Evolutionary conservation across 2,329 filamentous ascomycete species (phyloP).

Genomic region (Ceratocystis cubensis): DNA sequence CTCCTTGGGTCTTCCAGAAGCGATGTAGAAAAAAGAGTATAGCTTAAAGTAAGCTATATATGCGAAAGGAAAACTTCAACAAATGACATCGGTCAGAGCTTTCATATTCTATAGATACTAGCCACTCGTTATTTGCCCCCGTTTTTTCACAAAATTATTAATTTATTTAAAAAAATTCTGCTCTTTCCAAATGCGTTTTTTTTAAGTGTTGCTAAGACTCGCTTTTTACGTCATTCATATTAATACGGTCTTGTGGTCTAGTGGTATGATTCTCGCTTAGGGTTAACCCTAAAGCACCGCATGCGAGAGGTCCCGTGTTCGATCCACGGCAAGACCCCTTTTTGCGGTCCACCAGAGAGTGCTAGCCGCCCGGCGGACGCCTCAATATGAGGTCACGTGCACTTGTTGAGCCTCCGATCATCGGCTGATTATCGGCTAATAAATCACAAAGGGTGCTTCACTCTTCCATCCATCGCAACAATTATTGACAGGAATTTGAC

Average conservation of each 20-base stretch:
- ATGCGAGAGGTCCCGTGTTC: slow-evolving; percentile 25
- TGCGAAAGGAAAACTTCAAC: no score
- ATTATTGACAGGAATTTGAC: slow-evolving; percentile 5
- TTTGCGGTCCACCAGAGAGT: background rate
- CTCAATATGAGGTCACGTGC: background rate
- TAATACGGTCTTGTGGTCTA: slow-evolving; percentile 42
- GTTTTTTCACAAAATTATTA: no score
- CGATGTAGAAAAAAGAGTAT: background rate
- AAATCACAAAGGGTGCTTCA: background rate
- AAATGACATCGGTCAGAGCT: no score
- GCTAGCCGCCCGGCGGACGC: background rate
- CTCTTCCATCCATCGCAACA: background rate
- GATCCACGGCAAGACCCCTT: slow-evolving; percentile 23
- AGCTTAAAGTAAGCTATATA: no score
- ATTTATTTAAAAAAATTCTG: no score
- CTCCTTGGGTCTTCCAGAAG: background rate
- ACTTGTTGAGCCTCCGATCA: slow-evolving; percentile 2
- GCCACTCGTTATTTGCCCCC: no score
- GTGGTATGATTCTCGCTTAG: slow-evolving; percentile 63
- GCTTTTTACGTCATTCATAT: accelerated
- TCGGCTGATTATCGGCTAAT: slow-evolving; percentile 18
- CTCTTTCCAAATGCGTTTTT: no score
- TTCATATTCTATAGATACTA: no score
- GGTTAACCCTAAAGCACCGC: slow-evolving; percentile 31
- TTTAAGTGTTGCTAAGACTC: no score